Conservation (phyloP, 805 yeast genomes). For the Sugiyamaella qingdaonensis region DNA sequence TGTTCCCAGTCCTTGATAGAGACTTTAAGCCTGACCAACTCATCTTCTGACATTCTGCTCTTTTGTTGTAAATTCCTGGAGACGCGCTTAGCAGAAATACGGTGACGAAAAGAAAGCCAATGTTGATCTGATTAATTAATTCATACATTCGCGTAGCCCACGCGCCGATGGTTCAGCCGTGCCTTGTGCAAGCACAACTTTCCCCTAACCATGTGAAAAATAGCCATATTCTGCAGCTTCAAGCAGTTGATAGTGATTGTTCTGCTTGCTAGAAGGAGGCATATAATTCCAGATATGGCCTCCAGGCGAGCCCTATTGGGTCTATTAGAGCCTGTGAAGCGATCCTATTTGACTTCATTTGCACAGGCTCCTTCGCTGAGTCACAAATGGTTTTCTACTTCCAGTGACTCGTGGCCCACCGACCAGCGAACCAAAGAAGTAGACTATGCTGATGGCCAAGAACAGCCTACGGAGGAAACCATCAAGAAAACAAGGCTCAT, state of each 20-base stretch:
- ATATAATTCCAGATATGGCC: not conserved
- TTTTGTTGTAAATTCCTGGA: not conserved
- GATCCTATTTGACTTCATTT: conserved; percentile 7
- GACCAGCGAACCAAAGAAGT: not conserved
- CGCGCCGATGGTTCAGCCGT: not conserved
- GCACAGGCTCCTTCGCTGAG: not conserved
- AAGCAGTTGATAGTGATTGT: too few relatives aligned
- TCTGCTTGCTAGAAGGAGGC: too few relatives aligned
- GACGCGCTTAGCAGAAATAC: not conserved
- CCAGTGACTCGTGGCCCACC: not conserved
- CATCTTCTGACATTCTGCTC: not conserved
- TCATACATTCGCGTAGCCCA: not conserved
- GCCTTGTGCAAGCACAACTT: not conserved
- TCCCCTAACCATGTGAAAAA: not conserved
- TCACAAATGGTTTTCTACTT: conserved; percentile 6
- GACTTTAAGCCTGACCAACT: conserved; percentile 31
- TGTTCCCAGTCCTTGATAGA: conserved; percentile 57
- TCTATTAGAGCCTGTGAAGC: conserved; percentile 7
- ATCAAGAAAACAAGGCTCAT: not conserved
- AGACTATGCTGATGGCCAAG: not conserved
- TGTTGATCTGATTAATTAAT: too few relatives aligned
- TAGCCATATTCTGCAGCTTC: not conserved
- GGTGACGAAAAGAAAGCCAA: too few relatives aligned
- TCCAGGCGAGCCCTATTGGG: conserved; percentile 6
- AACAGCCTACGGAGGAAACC: not conserved